These are phyloP conservation scores for Aspergillus proliferans DNA, from an alignment of 2,329 filamentous ascomycete species.

Conservation along the genomic window DNA sequence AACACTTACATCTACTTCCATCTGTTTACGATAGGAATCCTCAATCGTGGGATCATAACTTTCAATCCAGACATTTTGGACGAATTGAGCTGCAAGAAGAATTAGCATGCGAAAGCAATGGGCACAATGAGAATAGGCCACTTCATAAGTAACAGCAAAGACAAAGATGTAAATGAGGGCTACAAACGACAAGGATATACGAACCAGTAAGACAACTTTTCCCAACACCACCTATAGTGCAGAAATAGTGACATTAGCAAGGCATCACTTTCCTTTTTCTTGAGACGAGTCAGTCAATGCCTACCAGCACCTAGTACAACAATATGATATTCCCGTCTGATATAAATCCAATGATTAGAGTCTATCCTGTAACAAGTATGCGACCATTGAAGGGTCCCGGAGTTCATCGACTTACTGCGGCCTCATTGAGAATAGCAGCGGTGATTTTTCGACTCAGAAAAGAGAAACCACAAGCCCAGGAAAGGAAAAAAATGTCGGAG, in stretches of 20 bases:
- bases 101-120: slow-evolving; percentile 11
- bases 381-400: background rate
- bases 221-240: slow-evolving; percentile 67
- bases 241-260: slow-evolving; percentile 13
- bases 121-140: background rate
- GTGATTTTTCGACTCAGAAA: background rate
- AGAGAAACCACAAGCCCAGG: background rate
- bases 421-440: slow-evolving; percentile 24
- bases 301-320: slow-evolving; percentile 74
- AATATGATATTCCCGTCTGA: slow-evolving; percentile 71
- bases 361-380: slow-evolving; percentile 2
- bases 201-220: slow-evolving; percentile 88
- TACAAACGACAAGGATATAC: slow-evolving; percentile 21
- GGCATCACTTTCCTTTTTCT: background rate
- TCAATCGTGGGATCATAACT: slow-evolving; percentile 85
- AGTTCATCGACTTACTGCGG: slow-evolving; percentile 27
- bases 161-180: slow-evolving; percentile 12
- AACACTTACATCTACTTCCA: slow-evolving; percentile 80
- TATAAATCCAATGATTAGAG: slow-evolving; percentile 15
- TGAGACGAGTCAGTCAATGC: slow-evolving; percentile 5
- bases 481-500: background rate
- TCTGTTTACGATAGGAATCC: slow-evolving; percentile 81
- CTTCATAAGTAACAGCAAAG: background rate
- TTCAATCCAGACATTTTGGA: slow-evolving; percentile 91
- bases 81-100: slow-evolving; percentile 66